These are phyloP conservation scores for Austroboletus niveus DNA, from an alignment of 1,284 basidiomycete genomes.

Conservation along the genomic window DNA sequence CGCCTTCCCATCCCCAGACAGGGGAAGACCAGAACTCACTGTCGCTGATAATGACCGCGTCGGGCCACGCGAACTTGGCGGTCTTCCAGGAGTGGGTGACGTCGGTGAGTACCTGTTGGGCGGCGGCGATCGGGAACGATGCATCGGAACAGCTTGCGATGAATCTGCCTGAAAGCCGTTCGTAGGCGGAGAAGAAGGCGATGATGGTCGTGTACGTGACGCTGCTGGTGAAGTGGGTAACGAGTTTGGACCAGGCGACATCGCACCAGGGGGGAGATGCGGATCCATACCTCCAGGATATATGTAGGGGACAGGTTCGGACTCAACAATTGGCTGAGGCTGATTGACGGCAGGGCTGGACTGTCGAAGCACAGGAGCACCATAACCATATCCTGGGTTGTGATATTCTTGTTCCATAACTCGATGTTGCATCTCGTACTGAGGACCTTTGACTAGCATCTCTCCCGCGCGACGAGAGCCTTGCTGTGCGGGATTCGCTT, in stretches of 20 bases:
- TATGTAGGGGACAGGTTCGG: constrained; percentile 22
- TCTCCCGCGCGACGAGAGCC: constrained; percentile 71
- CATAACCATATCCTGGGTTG: constrained; percentile 36
- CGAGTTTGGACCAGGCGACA: constrained; percentile 13
- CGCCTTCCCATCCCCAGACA: constrained; percentile 50
- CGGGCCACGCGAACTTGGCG: constrained; percentile 40
- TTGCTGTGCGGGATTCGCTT: constrained; percentile 41
- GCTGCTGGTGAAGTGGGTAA: constrained; percentile 11
- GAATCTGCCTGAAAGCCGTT: constrained; percentile 20
- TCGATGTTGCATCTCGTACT: constrained; percentile 91
- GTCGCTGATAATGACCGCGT: constrained; percentile 69
- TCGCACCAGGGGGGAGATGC: constrained; percentile 15
- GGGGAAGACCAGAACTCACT: constrained; percentile 43
- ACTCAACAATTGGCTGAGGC: constrained; percentile 23
- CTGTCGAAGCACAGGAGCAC: constrained; percentile 34
- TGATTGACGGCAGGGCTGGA: constrained; percentile 29
- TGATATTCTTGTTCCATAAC: constrained; percentile 86
- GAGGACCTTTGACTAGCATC: constrained; percentile 82
- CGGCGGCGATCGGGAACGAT: constrained; percentile 37
- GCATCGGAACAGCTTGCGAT: constrained; percentile 15
- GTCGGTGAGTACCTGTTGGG: constrained; percentile 41
- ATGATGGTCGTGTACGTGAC: constrained; percentile 12
- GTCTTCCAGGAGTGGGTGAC: constrained; percentile 17
- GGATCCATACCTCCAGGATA: constrained; percentile 23
- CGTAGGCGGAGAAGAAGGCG: constrained; percentile 30